Conservation (phyloP, 805 yeast genomes). For the Metschnikowia similis region DNA sequence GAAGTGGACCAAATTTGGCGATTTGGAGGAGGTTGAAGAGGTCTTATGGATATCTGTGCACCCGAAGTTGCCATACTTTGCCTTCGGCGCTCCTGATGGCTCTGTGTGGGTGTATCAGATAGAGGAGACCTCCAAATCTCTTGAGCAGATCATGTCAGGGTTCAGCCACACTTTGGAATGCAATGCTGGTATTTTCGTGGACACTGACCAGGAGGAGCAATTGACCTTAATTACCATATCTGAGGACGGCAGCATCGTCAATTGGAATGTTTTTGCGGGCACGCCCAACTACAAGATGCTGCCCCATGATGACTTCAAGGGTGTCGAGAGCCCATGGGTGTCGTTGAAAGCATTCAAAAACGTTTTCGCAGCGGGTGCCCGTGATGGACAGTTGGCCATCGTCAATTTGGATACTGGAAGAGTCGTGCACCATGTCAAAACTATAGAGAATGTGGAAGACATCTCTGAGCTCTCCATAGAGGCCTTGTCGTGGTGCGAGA, state of each 20-base stretch:
- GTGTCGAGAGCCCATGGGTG: constrained; percentile 85
- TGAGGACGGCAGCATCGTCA: constrained; percentile 81
- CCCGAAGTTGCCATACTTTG: constrained; percentile 76
- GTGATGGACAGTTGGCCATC: constrained; percentile 83
- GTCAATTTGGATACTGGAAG: constrained; percentile 72
- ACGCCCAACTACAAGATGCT: constrained; percentile 64
- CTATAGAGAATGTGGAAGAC: constrained; percentile 51
- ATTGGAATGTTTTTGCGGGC: constrained; percentile 85
- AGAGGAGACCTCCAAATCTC: constrained; percentile 39
- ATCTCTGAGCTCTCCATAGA: constrained; percentile 42
- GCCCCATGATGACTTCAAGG: constrained; percentile 60
- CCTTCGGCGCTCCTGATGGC: constrained; percentile 90
- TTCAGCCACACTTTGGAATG: constrained; percentile 79
- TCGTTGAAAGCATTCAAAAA: constrained; percentile 52
- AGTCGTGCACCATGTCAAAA: constrained; percentile 60
- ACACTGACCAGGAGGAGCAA: constrained; percentile 47
- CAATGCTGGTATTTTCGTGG: constrained; percentile 73
- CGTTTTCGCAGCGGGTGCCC: constrained; percentile 74
- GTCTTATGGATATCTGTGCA: constrained; percentile 79
- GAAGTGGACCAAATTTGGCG: constrained; percentile 68
- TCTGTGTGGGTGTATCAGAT: constrained; percentile 91
- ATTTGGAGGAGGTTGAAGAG: constrained; percentile 85
- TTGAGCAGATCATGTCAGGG: constrained; percentile 73
- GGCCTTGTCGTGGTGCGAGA: constrained; percentile 72
- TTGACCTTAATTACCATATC: constrained; percentile 69